Evolutionary conservation across 805 yeast species (phyloP).

Genomic region (Wickerhamiella musiphila): DNA sequence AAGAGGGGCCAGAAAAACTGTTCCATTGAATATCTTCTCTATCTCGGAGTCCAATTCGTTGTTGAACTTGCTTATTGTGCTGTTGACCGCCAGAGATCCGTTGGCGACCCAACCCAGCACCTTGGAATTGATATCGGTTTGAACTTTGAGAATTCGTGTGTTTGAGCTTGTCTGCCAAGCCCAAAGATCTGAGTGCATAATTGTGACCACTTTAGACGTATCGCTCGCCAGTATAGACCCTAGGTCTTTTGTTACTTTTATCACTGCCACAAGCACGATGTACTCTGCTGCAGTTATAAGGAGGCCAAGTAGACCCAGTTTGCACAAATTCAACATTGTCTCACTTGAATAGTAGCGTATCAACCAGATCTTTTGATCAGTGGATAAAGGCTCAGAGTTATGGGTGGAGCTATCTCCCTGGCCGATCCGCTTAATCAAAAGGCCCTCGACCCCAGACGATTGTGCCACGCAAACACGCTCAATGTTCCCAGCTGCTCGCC

Average conservation of each 20-base stretch:
- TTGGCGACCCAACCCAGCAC: constrained; percentile 48
- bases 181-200: constrained; percentile 7
- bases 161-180: constrained; percentile 45
- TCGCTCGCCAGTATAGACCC: constrained; percentile 7
- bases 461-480: too few relatives aligned
- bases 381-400: too few relatives aligned
- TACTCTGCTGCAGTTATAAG: constrained; percentile 37
- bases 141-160: constrained; percentile 30
- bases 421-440: too few relatives aligned
- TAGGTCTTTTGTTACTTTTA: constrained; percentile 7
- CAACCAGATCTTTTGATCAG: too few relatives aligned
- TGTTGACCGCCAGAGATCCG: constrained; percentile 40
- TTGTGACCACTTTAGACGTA: constrained; percentile 7
- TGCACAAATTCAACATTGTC: too few relatives aligned
- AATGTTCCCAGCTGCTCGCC: too few relatives aligned
- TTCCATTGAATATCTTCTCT: constrained; percentile 42
- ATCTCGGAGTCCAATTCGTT: constrained; percentile 41
- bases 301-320: constrained; percentile 45
- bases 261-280: constrained; percentile 18
- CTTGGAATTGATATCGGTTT: constrained; percentile 38
- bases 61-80: constrained; percentile 41
- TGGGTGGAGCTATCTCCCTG: too few relatives aligned
- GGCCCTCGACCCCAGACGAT: too few relatives aligned
- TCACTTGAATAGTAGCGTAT: too few relatives aligned
- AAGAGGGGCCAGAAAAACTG: constrained; percentile 48